Percentiles rank a stretch among this genome's conserved stretches.
Conservation (phyloP, 2,329 filamentous ascomycete species). For the Metarhizium album region DNA sequence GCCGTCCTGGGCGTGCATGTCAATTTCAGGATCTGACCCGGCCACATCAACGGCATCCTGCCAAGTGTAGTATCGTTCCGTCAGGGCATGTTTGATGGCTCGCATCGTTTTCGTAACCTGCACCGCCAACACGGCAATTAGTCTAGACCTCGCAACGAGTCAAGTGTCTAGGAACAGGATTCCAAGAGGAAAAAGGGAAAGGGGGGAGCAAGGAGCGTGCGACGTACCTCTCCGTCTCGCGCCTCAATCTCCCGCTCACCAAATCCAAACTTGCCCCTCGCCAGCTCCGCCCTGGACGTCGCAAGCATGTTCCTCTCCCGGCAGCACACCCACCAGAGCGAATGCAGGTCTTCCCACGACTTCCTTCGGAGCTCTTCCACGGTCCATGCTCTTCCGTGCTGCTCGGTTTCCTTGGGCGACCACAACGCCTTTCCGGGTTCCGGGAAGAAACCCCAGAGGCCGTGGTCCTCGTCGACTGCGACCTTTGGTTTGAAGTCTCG, state of each 20-base stretch:
- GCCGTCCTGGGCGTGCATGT: constrained; percentile 38
- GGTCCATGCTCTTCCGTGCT: constrained; percentile 74
- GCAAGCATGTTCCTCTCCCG: constrained; percentile 82
- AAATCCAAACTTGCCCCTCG: constrained; percentile 57
- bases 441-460: constrained; percentile 87
- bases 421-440: constrained; percentile 55
- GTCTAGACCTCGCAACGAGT: constrained; percentile 1
- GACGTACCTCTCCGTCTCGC: constrained; percentile 60
- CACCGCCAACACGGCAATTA: constrained; percentile 4
- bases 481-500: constrained; percentile 46
- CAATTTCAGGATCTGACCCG: constrained; percentile 54
- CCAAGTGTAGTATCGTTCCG: constrained; percentile 84
- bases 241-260: constrained; percentile 56
- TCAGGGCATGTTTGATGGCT: constrained; percentile 73
- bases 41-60: constrained; percentile 61
- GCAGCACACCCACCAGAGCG: constrained; percentile 87
- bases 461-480: constrained; percentile 62
- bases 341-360: constrained; percentile 87
- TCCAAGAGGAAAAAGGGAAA: background rate
- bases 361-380: constrained; percentile 78
- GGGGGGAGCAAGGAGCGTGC: constrained; percentile 21
- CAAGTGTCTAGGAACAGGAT: background rate
- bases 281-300: constrained; percentile 64
- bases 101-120: constrained; percentile 71
- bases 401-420: constrained; percentile 58